Evolutionary conservation across 306 rosid species (phyloP).

Genomic region (Hippophae rhamnoides): DNA sequence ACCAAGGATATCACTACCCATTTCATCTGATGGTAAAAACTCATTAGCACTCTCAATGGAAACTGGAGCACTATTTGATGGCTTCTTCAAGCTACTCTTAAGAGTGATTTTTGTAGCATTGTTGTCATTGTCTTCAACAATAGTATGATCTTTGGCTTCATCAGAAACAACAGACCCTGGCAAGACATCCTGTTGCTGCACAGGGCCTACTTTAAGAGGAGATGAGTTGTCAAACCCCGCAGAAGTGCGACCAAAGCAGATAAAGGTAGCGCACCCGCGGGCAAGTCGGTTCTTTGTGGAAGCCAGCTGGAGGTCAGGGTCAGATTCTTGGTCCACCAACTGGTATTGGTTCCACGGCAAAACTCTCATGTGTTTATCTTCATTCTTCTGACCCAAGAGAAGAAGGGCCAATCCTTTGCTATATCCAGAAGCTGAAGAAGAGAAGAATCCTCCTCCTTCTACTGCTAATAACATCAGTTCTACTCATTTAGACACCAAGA

Average conservation of each 20-base stretch:
- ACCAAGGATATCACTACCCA: conserved; percentile 29
- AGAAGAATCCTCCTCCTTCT: conserved; percentile 98
- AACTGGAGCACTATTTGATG: conserved; percentile 29
- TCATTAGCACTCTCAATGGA: conserved; percentile 38
- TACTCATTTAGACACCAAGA: conserved; percentile 73
- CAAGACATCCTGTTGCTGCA: conserved; percentile 65
- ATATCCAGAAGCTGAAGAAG: conserved; percentile 96
- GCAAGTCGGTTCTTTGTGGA: conserved; percentile 63
- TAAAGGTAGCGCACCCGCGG: conserved; percentile 87
- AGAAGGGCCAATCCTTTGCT: conserved; percentile 95
- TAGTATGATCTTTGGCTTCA: conserved; percentile 39
- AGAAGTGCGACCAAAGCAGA: conserved; percentile 92
- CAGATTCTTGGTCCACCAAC: conserved; percentile 88
- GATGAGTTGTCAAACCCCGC: conserved; percentile 70
- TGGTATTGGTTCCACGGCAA: conserved; percentile 97
- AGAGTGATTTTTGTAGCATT: conserved; percentile 41
- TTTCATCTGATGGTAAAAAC: conserved; percentile 30
- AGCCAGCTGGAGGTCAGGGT: conserved; percentile 95
- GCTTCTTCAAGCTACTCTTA: conserved; percentile 78
- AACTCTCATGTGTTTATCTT: conserved; percentile 98
- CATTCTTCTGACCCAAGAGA: conserved; percentile 78
- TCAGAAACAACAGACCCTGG: conserved; percentile 42
- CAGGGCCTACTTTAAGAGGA: conserved; percentile 80
- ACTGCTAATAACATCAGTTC: conserved; percentile 96
- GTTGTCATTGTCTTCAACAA: conserved; percentile 27